Percentiles rank a stretch among this genome's conserved stretches.
These are phyloP conservation scores for Globisporangium spinosum DNA, from an alignment of 352 stramenopile genomes.

Conservation along the genomic window DNA sequence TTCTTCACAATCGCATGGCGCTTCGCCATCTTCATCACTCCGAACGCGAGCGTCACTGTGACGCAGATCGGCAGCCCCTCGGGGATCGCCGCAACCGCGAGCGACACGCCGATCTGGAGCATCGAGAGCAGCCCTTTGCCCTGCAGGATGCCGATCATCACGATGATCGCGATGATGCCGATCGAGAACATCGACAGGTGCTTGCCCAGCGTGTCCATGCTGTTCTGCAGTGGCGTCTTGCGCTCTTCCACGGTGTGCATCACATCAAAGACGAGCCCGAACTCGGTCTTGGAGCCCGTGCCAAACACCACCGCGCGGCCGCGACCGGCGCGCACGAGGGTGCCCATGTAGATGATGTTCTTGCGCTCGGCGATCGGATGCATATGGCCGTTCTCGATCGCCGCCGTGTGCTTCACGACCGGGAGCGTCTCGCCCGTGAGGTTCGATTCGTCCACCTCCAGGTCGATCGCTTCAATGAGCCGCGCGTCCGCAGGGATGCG, in stretches of 20 bases:
- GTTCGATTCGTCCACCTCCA: conserved; percentile 93
- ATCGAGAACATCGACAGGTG: conserved; percentile 93
- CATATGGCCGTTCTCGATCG: conserved; percentile 62
- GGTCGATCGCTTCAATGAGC: conserved; percentile 84
- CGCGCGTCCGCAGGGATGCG: conserved; percentile 91
- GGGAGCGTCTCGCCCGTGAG: conserved; percentile 92
- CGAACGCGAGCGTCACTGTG: conserved; percentile 73
- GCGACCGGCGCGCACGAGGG: conserved; percentile 90
- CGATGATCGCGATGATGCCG: conserved; percentile 92
- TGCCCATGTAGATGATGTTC: conserved; percentile 97
- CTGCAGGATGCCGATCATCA: conserved; percentile 89
- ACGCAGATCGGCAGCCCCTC: conserved; percentile 81
- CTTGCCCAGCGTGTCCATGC: conserved; percentile 96
- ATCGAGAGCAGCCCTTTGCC: conserved; percentile 93
- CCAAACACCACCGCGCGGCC: conserved; percentile 92
- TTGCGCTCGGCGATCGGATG: conserved; percentile 76
- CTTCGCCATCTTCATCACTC: conserved; percentile 87
- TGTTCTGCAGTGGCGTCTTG: conserved; percentile 92
- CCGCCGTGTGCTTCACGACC: conserved; percentile 63
- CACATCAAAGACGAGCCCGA: conserved; percentile 94
- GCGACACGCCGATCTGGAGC: conserved; percentile 94
- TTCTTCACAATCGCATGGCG: conserved; percentile 88
- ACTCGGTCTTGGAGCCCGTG: conserved; percentile 94
- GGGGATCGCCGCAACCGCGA: conserved; percentile 71
- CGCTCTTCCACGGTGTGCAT: conserved; percentile 91